phyloP scores from a whole-genome alignment of 2,329 filamentous ascomycete species.

The Pyrenophora seminiperda region DNA sequence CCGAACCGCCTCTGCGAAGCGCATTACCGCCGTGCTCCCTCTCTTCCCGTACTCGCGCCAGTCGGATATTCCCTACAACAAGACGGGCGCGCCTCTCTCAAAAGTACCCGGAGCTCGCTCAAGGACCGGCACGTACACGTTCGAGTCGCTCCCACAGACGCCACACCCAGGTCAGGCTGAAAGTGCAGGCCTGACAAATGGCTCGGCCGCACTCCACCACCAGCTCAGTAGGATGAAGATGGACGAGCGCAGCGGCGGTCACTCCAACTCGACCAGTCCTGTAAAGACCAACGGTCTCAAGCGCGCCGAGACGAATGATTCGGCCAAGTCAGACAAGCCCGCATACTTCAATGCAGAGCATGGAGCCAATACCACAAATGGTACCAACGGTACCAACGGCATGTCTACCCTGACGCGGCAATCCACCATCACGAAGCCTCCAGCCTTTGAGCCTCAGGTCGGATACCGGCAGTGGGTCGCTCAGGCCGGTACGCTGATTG shows the following conservation, averaged over 20 bases:
- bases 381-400: constrained; percentile 25
- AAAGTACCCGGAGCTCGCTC: constrained; percentile 59
- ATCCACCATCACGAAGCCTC: constrained; percentile 57
- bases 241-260: constrained; percentile 58
- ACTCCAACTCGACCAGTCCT: constrained; percentile 34
- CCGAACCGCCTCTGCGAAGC: constrained; percentile 88
- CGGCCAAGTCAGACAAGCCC: constrained; percentile 35
- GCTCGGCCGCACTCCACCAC: constrained; percentile 71
- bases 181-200: constrained; percentile 68
- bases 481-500: constrained; percentile 92
- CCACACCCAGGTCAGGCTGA: constrained; percentile 74
- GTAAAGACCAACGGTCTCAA: constrained; percentile 33
- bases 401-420: constrained; percentile 19
- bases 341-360: constrained; percentile 26
- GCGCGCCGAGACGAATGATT: constrained; percentile 43
- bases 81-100: constrained; percentile 83
- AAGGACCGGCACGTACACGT: constrained; percentile 69
- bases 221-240: constrained; percentile 72
- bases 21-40: constrained; percentile 91
- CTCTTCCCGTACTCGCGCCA: constrained; percentile 97
- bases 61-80: constrained; percentile 96
- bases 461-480: constrained; percentile 99
- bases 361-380: constrained; percentile 36
- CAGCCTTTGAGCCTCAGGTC: constrained; percentile 74
- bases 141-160: constrained; percentile 89